Percentiles rank a stretch among this genome's conserved stretches.
These are phyloP conservation scores for Pseudogymnoascus sp. DNA, from an alignment of 2,329 filamentous ascomycete genomes.

Conservation along the genomic window DNA sequence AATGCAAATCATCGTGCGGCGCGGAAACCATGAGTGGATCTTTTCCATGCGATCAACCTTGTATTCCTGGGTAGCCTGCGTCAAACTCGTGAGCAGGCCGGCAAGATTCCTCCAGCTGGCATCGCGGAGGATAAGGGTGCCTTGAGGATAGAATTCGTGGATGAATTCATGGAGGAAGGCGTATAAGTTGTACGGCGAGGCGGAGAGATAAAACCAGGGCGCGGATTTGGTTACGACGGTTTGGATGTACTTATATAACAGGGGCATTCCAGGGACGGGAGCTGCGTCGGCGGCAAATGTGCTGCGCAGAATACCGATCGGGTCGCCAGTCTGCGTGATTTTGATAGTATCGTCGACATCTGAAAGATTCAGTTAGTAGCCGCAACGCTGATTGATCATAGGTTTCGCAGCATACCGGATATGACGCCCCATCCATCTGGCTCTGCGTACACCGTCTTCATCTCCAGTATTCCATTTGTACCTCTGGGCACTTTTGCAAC, in stretches of 20 bases:
- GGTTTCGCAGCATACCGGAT: conserved; percentile 45
- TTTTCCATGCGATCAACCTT: conserved; percentile 74
- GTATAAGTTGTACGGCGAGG: conserved; percentile 91
- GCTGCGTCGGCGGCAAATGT: conserved; percentile 73
- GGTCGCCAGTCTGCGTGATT: conserved; percentile 71
- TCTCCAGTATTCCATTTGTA: conserved; percentile 47
- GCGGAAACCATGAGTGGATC: conserved; percentile 69
- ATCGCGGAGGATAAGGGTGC: conserved; percentile 78
- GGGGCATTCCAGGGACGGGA: conserved; percentile 73
- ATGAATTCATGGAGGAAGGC: conserved; percentile 75
- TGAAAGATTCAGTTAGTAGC: conserved; percentile 22
- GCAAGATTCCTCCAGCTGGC: conserved; percentile 77
- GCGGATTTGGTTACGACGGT: conserved; percentile 46
- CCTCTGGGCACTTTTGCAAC: conserved; percentile 43
- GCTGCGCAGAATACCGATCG: conserved; percentile 69
- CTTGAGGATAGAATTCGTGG: conserved; percentile 59
- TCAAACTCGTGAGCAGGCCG: conserved; percentile 71
- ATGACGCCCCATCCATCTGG: conserved; percentile 78
- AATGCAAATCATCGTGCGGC: conserved; percentile 71
- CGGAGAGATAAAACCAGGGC: conserved; percentile 87
- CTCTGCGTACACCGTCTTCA: conserved; percentile 66
- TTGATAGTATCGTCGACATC: conserved; percentile 97
- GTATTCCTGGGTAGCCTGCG: conserved; percentile 74
- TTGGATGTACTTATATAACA: conserved; percentile 65
- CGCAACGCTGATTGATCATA: neutral